phyloP scores from a whole-genome alignment of 257 asterid species.

The Solanum arcanum region DNA sequence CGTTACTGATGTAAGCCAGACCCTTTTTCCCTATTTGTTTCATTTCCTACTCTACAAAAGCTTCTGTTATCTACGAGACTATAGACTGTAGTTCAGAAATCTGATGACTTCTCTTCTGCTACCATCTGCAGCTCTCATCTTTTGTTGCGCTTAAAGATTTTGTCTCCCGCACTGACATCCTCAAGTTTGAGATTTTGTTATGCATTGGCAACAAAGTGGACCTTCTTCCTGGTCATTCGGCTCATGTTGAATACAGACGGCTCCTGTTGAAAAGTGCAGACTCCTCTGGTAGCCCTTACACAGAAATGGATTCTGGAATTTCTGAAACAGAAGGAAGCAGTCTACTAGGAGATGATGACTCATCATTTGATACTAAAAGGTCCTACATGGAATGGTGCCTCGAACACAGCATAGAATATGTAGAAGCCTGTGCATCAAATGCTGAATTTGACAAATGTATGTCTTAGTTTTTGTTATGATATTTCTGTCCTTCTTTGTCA shows the following conservation, averaged over 20 bases:
- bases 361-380: slow-evolving; percentile 36
- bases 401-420: slow-evolving; percentile 65
- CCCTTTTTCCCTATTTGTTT: slow-evolving; percentile 1
- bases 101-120: slow-evolving; percentile 5
- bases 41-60: not conserved
- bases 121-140: slow-evolving; percentile 56
- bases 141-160: slow-evolving; percentile 60
- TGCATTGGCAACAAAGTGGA: slow-evolving; percentile 95
- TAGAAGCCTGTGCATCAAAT: slow-evolving; percentile 89
- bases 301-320: slow-evolving; percentile 54
- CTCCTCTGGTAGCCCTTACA: slow-evolving; percentile 18
- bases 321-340: slow-evolving; percentile 87
- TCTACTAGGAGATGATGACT: slow-evolving; percentile 62
- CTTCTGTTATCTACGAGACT: not conserved
- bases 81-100: not conserved
- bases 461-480: slow-evolving; percentile 6
- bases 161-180: slow-evolving; percentile 61
- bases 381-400: slow-evolving; percentile 77
- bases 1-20: slow-evolving; percentile 47
- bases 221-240: slow-evolving; percentile 80
- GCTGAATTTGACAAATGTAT: slow-evolving; percentile 79
- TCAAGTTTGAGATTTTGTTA: slow-evolving; percentile 57
- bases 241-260: slow-evolving; percentile 72
- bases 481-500: not conserved
- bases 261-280: slow-evolving; percentile 38